Percentiles rank a stretch among this genome's conserved stretches.
Evolutionary conservation across 2,329 filamentous ascomycete species (phyloP).

Genomic region (Pseudogymnoascus sp.): DNA sequence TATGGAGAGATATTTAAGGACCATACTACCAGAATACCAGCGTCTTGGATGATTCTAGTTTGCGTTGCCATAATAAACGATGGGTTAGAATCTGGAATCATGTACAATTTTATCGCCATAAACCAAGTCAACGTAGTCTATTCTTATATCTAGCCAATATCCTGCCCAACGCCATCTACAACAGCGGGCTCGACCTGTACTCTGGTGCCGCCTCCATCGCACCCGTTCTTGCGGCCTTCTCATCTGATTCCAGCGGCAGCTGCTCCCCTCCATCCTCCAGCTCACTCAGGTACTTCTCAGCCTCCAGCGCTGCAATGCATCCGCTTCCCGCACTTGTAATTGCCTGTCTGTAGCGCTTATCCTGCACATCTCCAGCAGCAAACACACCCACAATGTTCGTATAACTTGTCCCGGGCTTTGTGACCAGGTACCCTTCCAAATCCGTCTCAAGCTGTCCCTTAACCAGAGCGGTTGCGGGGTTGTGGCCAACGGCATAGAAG

Average conservation of each 20-base stretch:
- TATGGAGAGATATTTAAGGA: not conserved
- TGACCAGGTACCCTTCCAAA: constrained; percentile 82
- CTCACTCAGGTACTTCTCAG: constrained; percentile 86
- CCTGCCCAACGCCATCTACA: constrained; percentile 37
- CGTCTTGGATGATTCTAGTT: constrained; percentile 24
- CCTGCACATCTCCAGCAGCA: constrained; percentile 94
- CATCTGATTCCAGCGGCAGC: constrained; percentile 21
- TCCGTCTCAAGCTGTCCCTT: constrained; percentile 87
- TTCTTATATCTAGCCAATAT: constrained; percentile 3
- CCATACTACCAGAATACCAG: constrained; percentile 31
- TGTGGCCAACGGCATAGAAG: constrained; percentile 96
- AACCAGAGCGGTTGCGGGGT: constrained; percentile 83
- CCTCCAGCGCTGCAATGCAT: constrained; percentile 91
- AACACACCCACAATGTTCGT: constrained; percentile 91
- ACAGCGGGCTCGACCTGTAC: constrained; percentile 56
- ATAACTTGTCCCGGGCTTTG: constrained; percentile 76
- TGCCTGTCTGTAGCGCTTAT: constrained; percentile 95
- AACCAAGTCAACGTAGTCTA: not conserved
- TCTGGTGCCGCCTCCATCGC: constrained; percentile 49
- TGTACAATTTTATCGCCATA: constrained; percentile 7
- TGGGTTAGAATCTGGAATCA: constrained; percentile 2
- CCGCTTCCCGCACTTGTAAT: constrained; percentile 93
- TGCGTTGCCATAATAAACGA: not conserved
- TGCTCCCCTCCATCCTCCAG: constrained; percentile 25
- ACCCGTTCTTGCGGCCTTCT: constrained; percentile 36